Conservation (phyloP, 176 grass and related monocot species). For the Musa troglodytarum region DNA sequence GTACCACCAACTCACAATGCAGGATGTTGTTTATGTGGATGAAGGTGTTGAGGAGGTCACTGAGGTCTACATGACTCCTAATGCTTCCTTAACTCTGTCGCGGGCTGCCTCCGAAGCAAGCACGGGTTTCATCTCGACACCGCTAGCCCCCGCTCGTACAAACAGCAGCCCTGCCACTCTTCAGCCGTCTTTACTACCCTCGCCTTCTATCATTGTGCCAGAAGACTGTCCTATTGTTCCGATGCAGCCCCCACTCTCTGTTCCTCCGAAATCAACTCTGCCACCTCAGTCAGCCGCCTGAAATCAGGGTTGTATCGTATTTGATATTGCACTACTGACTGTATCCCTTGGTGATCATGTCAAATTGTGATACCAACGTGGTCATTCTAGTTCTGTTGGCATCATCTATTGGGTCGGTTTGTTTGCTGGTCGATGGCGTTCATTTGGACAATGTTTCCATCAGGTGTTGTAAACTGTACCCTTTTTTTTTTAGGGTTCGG, state of each 20-base stretch:
- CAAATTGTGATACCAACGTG: too few relatives aligned
- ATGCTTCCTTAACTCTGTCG: conserved; percentile 28
- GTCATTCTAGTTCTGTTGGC: too few relatives aligned
- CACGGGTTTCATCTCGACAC: conserved; percentile 9
- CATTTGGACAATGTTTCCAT: too few relatives aligned
- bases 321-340: too few relatives aligned
- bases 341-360: too few relatives aligned
- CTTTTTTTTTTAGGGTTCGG: too few relatives aligned
- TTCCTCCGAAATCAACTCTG: background rate
- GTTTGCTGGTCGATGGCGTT: too few relatives aligned
- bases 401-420: too few relatives aligned
- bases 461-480: too few relatives aligned
- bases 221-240: conserved; percentile 43
- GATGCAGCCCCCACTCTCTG: background rate
- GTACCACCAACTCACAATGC: conserved; percentile 98
- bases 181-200: conserved; percentile 15
- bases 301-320: too few relatives aligned
- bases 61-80: conserved; percentile 72
- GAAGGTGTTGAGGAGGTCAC: conserved; percentile 94
- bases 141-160: background rate
- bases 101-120: conserved; percentile 8
- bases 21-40: conserved; percentile 88
- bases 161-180: conserved; percentile 25
- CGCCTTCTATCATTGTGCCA: conserved; percentile 26
- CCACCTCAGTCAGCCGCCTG: background rate